Evolutionary conservation across 768 basidiomycete species (phyloP), one percentile per base, ranked within the genome.

Genomic region (Tulasnella sp.): DNA sequence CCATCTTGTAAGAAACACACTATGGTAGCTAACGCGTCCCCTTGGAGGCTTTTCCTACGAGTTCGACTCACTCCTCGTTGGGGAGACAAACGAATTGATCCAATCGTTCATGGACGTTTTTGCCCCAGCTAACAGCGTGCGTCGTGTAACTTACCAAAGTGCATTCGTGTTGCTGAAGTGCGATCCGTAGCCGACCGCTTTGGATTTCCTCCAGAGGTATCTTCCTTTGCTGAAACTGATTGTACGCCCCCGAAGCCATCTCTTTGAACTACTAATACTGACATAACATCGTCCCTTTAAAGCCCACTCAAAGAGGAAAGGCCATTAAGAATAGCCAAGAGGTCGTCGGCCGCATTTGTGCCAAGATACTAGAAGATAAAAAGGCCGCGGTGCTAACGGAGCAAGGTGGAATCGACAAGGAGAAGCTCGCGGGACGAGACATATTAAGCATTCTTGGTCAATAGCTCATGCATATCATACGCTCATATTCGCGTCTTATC

Each of bases 21-120:
- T 39, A 19, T 23, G 27, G 15, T 25, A 9, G 27, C n/a, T n/a
- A 15, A 57, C 14, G 29, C 36, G 8, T 15, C 34, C 19, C 29
- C 21, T n/a, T 46, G 6, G 14, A 45, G 43, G 55, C n/a, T 71
- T 71, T 59, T 65, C 67, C 61, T 71, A 70, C 56, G 59, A 66
- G 12, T 71, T 71, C 55, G 57, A 69, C 46, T 59, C 69, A 2
- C 63, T 71, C 23, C 66, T 64, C 0, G 41, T 58, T 9, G 66
- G 64, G 2, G 53, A 62, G 37, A 61, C 59, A 15, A 68, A 67
- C 51, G 70, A 69, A 57, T 65, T 71, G 15, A 67, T 63, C 32
- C 39, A 63, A 31, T 69, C 70, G 6, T 69, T 69, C 50, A 57
- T 36, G 11, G 61, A 53, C 6, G 58, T 70, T 9, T 66, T 70